phyloP scores from a whole-genome alignment of 371 early-diverging fungal species.

The Mucor plumbeus region DNA sequence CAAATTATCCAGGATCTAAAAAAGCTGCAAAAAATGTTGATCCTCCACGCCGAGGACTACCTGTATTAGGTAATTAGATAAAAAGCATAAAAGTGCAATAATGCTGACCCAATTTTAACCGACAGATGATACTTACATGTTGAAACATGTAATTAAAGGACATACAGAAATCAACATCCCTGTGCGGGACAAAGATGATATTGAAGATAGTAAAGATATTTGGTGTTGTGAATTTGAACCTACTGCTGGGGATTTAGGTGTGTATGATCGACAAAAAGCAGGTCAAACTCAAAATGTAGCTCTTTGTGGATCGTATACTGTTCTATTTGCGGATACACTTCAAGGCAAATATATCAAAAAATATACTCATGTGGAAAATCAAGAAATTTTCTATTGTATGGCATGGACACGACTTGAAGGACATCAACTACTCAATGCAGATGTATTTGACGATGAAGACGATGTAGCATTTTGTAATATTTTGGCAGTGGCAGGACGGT shows the following conservation, averaged over 20 bases:
- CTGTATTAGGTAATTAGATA: background rate
- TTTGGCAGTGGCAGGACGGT: conserved; percentile 57
- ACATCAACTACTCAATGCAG: conserved; percentile 9
- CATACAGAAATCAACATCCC: conserved; percentile 30
- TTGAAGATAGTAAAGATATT: conserved; percentile 26
- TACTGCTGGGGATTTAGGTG: background rate
- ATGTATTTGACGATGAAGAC: conserved; percentile 14
- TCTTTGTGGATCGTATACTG: conserved; percentile 53
- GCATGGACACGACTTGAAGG: conserved; percentile 57
- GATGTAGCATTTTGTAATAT: conserved; percentile 37
- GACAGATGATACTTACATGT: conserved; percentile 9
- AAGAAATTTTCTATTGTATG: conserved; percentile 60
- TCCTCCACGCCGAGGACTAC: background rate
- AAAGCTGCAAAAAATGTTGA: background rate
- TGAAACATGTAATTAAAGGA: conserved; percentile 23
- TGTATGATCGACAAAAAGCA: conserved; percentile 15
- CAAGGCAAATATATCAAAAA: conserved; percentile 56
- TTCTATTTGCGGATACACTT: conserved; percentile 55
- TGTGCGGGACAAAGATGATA: conserved; percentile 17
- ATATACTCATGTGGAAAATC: conserved; percentile 57
- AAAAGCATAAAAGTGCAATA: background rate
- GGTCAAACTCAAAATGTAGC: conserved; percentile 31
- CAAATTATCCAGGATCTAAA: background rate
- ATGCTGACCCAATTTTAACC: background rate
- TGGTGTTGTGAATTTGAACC: conserved; percentile 56